Evolutionary conservation across 768 basidiomycete genomes (phyloP).

Genomic region (Vishniacozyma victoriae): DNA sequence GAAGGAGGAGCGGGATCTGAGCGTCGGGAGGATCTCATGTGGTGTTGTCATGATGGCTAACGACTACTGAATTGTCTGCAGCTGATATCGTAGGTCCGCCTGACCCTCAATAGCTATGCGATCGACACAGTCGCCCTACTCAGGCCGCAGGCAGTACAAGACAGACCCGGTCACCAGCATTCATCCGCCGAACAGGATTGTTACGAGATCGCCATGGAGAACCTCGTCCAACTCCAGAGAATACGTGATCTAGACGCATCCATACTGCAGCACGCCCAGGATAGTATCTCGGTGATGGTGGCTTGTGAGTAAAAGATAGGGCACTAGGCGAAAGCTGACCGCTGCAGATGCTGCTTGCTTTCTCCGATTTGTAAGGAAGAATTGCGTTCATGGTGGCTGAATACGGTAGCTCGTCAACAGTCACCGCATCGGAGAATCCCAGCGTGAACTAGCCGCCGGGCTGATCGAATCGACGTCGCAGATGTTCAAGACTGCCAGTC

Average conservation of each 20-base stretch:
- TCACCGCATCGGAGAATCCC: background rate
- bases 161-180: background rate
- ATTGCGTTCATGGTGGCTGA: background rate
- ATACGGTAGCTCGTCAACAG: slow-evolving; percentile 13
- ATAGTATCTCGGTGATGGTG: slow-evolving; percentile 17
- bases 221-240: slow-evolving; percentile 3
- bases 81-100: slow-evolving; percentile 6
- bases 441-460: slow-evolving; percentile 1
- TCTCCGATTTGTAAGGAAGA: slow-evolving; percentile 8
- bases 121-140: slow-evolving; percentile 3
- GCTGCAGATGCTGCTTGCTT: slow-evolving; percentile 11
- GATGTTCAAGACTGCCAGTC: slow-evolving; percentile 4
- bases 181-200: slow-evolving; percentile 8
- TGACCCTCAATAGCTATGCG: slow-evolving; percentile 14
- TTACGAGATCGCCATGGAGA: slow-evolving; percentile 8
- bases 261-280: slow-evolving; percentile 13
- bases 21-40: no score
- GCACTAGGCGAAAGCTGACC: background rate
- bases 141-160: background rate
- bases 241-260: slow-evolving; percentile 4
- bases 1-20: no score
- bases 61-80: background rate
- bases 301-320: slow-evolving; percentile 7
- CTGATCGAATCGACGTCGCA: slow-evolving; percentile 9
- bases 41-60: no score